phyloP scores from a whole-genome alignment of 768 basidiomycete species.

The Saitozyma podzolica region DNA sequence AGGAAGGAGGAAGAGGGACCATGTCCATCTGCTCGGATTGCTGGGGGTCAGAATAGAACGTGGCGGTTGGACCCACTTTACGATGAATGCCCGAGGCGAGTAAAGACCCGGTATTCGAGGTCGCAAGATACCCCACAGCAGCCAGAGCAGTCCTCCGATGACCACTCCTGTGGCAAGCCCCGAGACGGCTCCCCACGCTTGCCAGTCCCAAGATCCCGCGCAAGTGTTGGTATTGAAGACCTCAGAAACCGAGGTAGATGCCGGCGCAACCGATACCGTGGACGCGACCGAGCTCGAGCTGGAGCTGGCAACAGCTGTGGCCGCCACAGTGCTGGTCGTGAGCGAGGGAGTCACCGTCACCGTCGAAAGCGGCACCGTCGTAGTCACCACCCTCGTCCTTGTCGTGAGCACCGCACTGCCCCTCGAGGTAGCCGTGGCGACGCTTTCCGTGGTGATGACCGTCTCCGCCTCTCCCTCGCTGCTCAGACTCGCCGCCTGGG shows the following conservation, averaged over 20 bases:
- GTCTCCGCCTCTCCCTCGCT: neutral
- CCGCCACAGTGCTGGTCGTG: neutral
- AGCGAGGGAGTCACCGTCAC: neutral
- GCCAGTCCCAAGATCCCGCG: constrained; percentile 39
- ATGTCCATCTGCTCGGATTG: neutral
- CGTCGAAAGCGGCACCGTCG: neutral
- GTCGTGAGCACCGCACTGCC: constrained; percentile 7
- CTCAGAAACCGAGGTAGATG: neutral
- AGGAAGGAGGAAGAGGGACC: constrained; percentile 64
- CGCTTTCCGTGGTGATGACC: neutral
- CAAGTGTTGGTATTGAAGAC: constrained; percentile 15
- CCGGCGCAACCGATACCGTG: constrained; percentile 3
- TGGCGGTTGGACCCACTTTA: constrained; percentile 7
- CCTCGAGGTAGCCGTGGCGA: constrained; percentile 1
- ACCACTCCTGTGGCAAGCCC: constrained; percentile 22
- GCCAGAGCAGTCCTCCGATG: constrained; percentile 33
- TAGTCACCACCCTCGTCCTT: neutral
- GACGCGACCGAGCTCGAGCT: constrained; percentile 5
- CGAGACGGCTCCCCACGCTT: constrained; percentile 31
- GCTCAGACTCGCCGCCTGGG: neutral
- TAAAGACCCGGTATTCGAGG: constrained; percentile 24
- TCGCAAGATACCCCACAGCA: constrained; percentile 26
- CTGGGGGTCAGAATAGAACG: constrained; percentile 15
- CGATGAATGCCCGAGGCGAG: constrained; percentile 27
- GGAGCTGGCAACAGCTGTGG: constrained; percentile 1